Conservation (phyloP, 2,329 filamentous ascomycete genomes). For the Diplodia mutila region DNA sequence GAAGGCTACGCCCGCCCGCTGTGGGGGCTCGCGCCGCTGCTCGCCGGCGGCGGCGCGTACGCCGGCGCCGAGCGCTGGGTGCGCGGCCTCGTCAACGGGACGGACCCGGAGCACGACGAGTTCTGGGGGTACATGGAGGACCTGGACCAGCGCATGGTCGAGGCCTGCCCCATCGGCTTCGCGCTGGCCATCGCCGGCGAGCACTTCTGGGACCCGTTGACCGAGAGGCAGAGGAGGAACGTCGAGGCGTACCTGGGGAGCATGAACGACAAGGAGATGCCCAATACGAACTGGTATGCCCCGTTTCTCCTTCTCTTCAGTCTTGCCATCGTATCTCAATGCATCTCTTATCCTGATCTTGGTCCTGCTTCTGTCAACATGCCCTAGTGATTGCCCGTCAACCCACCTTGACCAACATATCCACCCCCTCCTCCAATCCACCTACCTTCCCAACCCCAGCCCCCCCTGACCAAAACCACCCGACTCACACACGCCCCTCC, state of each 20-base stretch:
- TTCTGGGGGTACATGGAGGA: slow-evolving; percentile 79
- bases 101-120: slow-evolving; percentile 69
- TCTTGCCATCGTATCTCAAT: neutral
- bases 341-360: neutral
- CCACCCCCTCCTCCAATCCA: neutral
- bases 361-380: neutral
- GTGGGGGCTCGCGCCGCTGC: slow-evolving; percentile 72
- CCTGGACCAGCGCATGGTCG: slow-evolving; percentile 81
- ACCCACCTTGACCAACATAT: neutral
- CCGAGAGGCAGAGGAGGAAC: slow-evolving; percentile 64
- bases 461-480: too few species aligned
- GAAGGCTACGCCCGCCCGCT: slow-evolving; percentile 76
- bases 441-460: slow-evolving; percentile 50
- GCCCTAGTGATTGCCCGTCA: neutral
- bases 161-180: slow-evolving; percentile 79
- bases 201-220: slow-evolving; percentile 69
- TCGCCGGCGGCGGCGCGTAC: slow-evolving; percentile 71
- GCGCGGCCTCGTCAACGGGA: slow-evolving; percentile 70
- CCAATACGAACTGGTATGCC: slow-evolving; percentile 65
- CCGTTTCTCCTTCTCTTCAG: neutral
- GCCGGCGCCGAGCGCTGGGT: slow-evolving; percentile 68
- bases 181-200: slow-evolving; percentile 69
- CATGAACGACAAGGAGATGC: slow-evolving; percentile 76
- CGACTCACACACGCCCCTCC: too few species aligned
- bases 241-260: slow-evolving; percentile 74